Evolutionary conservation across 257 asterid genomes (phyloP).

Genomic region (Voacanga thouarsii): DNA sequence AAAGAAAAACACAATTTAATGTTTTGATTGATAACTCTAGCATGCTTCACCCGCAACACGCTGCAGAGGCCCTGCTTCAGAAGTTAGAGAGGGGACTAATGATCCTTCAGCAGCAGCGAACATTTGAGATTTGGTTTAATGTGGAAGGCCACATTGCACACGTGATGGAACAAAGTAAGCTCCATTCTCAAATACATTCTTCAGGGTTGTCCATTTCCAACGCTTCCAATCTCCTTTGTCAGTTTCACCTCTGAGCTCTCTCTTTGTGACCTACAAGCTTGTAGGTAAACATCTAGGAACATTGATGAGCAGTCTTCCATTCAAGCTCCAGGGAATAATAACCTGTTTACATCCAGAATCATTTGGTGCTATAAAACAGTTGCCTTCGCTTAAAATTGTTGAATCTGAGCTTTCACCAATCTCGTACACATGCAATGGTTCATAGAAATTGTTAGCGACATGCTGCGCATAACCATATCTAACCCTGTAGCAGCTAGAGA

Average conservation of each 20-base stretch:
- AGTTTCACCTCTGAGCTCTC: background rate
- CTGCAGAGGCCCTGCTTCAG: background rate
- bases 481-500: constrained; percentile 36
- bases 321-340: background rate
- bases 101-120: background rate
- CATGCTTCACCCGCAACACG: background rate
- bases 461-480: constrained; percentile 43
- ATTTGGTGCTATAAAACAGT: constrained; percentile 40
- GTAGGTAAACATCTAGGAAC: background rate
- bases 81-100: background rate
- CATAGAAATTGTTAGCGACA: constrained; percentile 57
- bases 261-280: constrained; percentile 9
- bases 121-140: background rate
- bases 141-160: constrained; percentile 7
- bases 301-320: background rate
- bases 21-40: background rate
- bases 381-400: constrained; percentile 57
- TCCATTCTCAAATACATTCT: constrained; percentile 45
- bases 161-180: constrained; percentile 51
- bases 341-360: constrained; percentile 37
- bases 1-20: too few species aligned
- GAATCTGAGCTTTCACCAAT: constrained; percentile 62
- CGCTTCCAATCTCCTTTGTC: constrained; percentile 34
- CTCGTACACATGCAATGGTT: constrained; percentile 49
- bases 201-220: constrained; percentile 62